Evolutionary conservation across 2,329 filamentous ascomycete species (phyloP).

Genomic region (Pseudogymnoascus sp.): DNA sequence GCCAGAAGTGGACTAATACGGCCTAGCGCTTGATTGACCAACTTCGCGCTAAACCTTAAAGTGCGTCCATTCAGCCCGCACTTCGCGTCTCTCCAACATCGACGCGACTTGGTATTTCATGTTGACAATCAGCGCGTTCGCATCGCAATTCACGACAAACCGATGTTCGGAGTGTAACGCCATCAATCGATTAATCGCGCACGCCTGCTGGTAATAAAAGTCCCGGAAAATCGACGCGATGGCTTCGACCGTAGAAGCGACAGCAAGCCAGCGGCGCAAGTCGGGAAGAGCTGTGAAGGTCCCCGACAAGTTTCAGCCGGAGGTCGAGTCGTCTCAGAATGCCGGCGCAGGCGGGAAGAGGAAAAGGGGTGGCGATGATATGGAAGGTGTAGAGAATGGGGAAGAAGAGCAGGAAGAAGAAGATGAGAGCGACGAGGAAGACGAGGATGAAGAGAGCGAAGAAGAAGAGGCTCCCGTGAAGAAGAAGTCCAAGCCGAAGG

Average conservation of each 20-base stretch:
- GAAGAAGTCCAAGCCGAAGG: constrained; percentile 30
- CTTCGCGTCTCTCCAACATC: constrained; percentile 2
- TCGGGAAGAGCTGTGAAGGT: constrained; percentile 60
- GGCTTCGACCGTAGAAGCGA: constrained; percentile 44
- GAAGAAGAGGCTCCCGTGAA: constrained; percentile 38
- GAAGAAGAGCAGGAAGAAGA: constrained; percentile 37
- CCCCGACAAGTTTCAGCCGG: constrained; percentile 52
- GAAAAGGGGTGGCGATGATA: constrained; percentile 45
- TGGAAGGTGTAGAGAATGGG: constrained; percentile 41
- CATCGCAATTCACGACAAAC: neutral
- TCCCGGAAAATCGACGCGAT: constrained; percentile 40
- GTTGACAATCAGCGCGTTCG: neutral
- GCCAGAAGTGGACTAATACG: neutral
- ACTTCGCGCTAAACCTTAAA: neutral
- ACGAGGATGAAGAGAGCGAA: constrained; percentile 35
- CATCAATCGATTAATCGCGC: neutral
- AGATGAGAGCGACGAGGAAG: constrained; percentile 34
- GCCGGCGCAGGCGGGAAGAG: constrained; percentile 44
- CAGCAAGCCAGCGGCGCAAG: constrained; percentile 49
- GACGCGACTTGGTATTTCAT: constrained; percentile 1
- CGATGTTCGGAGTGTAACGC: constrained; percentile 5
- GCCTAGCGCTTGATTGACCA: neutral
- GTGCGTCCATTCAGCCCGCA: constrained; percentile 1
- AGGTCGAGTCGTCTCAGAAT: constrained; percentile 32
- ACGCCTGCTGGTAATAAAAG: neutral